Evolutionary conservation across 1,284 basidiomycete species (phyloP), one percentile per base, ranked within the genome.

Genomic region (Neotropicomus parvogracilis): DNA sequence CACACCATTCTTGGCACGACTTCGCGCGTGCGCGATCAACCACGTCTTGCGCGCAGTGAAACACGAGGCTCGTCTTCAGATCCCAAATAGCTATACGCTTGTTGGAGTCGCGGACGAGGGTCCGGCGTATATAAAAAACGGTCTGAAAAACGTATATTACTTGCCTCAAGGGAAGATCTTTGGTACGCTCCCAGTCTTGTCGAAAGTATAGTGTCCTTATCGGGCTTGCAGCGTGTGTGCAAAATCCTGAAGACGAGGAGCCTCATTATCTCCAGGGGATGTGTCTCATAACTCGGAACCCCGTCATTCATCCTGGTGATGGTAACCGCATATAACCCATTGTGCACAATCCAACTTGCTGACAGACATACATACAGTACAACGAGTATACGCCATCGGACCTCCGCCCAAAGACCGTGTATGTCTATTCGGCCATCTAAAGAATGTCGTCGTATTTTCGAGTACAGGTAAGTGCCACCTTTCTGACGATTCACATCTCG

Each of bases 31-130:
- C 33, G 74, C 80, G 1, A 77, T 80, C 60, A 77, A 77, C 40
- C 75, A 80, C 53, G 76, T 84, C 13, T 66, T 90, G 19, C 72
- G 84, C 11, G 78, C 78, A 40, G 79, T 90, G 59, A 89, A 90
- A 57, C 79, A 87, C 53, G 71, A 73, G 36, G 87, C 86, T 0
- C 72, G 85, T 16, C 85, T 91, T 27, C 77, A 73, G 4, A 75
- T 91, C n/a, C 79, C 79, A 0, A 69, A 81, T 1, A 81, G 81
- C 46, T 79, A 79, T 54, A 71, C 80, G 19, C 70, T 90, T 6
- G 85, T 88, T 13, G 88, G 88, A 4, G 74, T 90, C 12, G 83
- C 85, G 6, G 88, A 89, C 57, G 87, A 88, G 67, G 85, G 85
- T 1, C 75, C 79, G 2, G 74, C 78, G 1, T 84, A 88, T 53